These are phyloP conservation scores for Mucor racemosus DNA, from an alignment of 371 early-diverging fungal genomes.

Conservation along the genomic window DNA sequence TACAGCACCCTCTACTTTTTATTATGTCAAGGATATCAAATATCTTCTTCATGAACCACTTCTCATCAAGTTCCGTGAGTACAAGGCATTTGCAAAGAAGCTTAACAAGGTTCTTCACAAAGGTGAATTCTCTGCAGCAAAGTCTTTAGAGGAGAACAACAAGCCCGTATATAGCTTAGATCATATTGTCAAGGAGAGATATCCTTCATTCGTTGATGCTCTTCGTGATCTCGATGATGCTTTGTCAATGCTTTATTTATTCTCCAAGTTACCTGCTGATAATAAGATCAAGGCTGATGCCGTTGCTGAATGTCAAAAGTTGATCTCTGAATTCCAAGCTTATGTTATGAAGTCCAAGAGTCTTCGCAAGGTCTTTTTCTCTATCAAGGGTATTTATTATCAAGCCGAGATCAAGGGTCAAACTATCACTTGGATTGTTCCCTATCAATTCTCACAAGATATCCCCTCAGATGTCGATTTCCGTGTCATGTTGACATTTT, in stretches of 20 bases:
- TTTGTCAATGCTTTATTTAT: constrained; percentile 91
- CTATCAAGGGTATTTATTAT: constrained; percentile 98
- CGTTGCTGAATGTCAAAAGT: constrained; percentile 78
- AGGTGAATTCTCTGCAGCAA: constrained; percentile 77
- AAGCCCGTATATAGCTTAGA: constrained; percentile 86
- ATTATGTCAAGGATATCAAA: constrained; percentile 95
- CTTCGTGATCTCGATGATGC: constrained; percentile 96
- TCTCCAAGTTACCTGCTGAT: constrained; percentile 86
- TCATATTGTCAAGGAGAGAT: constrained; percentile 94
- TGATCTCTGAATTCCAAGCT: constrained; percentile 90
- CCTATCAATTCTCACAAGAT: constrained; percentile 91
- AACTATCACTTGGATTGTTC: constrained; percentile 93
- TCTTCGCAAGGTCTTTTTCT: constrained; percentile 89
- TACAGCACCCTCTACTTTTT: constrained; percentile 87
- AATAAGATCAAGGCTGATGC: constrained; percentile 66
- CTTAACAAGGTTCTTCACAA: constrained; percentile 85
- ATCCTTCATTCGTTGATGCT: constrained; percentile 94
- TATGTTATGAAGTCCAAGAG: constrained; percentile 82
- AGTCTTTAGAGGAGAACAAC: constrained; percentile 69
- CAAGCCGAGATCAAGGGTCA: constrained; percentile 96
- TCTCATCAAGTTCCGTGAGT: constrained; percentile 87
- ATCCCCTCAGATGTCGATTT: constrained; percentile 96
- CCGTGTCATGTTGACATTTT: constrained; percentile 95
- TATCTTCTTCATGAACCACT: constrained; percentile 93
- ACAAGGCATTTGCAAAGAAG: constrained; percentile 85